These are phyloP conservation scores for Hexamita inflata DNA, from an alignment of 208 protist species.

Conservation along the genomic window DNA sequence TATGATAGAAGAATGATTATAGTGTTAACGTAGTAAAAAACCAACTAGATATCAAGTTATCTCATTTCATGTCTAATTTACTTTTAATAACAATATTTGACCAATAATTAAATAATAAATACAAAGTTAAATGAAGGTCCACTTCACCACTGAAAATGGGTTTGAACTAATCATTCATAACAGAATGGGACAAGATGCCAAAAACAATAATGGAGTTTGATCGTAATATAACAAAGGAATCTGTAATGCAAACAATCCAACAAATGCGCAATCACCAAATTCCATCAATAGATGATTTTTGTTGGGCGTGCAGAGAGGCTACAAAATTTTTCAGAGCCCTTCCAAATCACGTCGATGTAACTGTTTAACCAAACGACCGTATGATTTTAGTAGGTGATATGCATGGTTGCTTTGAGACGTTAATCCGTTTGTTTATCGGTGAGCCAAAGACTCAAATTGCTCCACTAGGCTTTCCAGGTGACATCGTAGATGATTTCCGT, in stretches of 20 bases:
- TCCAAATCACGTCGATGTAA: slow-evolving; percentile 17
- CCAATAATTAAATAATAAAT: no score
- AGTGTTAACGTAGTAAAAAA: no score
- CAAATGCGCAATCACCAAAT: slow-evolving; percentile 15
- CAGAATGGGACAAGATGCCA: slow-evolving; percentile 20
- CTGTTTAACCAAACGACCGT: background rate
- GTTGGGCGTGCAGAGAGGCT: background rate
- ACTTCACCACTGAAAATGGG: no score
- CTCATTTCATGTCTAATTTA: no score
- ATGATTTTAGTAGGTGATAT: slow-evolving; percentile 21
- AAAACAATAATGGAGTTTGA: slow-evolving; percentile 12
- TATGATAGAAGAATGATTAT: no score
- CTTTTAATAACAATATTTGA: no score
- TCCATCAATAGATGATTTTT: slow-evolving; percentile 9
- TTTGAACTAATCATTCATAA: slow-evolving; percentile 14
- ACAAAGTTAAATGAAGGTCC: no score
- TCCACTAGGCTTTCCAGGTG: slow-evolving; percentile 5
- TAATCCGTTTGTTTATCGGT: slow-evolving; percentile 23
- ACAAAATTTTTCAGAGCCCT: background rate
- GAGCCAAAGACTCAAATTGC: background rate
- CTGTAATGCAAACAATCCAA: background rate
- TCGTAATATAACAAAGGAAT: background rate
- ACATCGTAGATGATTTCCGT: background rate
- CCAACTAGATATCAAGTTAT: no score
- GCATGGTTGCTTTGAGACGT: slow-evolving; percentile 25